Evolutionary conservation across 78 protist species (phyloP).

Genomic region (Cavenderia fasciculata): DNA sequence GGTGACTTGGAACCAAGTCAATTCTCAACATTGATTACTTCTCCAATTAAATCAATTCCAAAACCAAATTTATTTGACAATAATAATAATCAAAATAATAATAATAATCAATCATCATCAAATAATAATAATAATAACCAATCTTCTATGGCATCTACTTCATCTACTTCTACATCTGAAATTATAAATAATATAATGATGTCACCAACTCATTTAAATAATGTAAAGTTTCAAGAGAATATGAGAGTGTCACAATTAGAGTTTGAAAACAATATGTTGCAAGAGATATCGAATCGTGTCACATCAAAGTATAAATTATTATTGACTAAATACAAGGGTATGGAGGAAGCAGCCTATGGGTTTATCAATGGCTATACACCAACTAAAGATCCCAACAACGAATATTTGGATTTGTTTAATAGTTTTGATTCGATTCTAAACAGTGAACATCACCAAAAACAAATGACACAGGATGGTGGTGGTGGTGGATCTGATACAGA

Average conservation of each 20-base stretch:
- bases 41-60: neutral
- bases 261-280: constrained; percentile 69
- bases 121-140: neutral
- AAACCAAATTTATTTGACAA: neutral
- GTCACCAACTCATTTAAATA: neutral
- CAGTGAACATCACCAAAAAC: too few relatives aligned
- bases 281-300: constrained; percentile 52
- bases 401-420: constrained; percentile 10
- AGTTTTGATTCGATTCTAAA: too few relatives aligned
- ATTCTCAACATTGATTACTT: neutral
- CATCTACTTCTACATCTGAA: neutral
- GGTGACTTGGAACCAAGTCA: neutral
- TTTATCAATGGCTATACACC: constrained; percentile 44
- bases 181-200: neutral
- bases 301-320: constrained; percentile 40
- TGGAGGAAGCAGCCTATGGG: constrained; percentile 42
- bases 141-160: neutral
- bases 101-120: neutral
- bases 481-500: neutral
- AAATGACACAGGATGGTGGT: constrained; percentile 2
- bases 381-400: constrained; percentile 1
- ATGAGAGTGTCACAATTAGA: constrained; percentile 72
- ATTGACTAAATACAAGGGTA: neutral
- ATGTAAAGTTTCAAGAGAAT: constrained; percentile 16
- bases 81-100: neutral